Conservation (phyloP, 2,329 filamentous ascomycete genomes). For the Penicillium sp. region DNA sequence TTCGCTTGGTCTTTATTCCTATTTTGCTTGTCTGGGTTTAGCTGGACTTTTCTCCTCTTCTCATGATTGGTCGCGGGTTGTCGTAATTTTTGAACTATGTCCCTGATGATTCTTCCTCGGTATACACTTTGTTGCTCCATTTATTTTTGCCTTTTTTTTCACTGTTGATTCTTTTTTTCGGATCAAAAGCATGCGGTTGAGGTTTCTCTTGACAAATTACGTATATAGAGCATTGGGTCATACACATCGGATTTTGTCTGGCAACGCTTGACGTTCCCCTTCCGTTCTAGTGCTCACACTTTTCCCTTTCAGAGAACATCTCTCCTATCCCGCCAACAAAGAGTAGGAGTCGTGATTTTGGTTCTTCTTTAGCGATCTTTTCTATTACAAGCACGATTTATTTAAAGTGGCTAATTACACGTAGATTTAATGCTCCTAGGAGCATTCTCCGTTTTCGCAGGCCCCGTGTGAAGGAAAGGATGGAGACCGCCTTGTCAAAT, state of each 20-base stretch:
- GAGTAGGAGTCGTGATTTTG: no score
- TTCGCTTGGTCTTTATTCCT: conserved; percentile 11
- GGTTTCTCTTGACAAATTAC: conserved; percentile 1
- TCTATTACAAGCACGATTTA: no score
- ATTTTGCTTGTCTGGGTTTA: conserved; percentile 1
- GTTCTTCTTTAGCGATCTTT: no score
- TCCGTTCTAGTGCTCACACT: no score
- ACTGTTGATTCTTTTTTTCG: neutral
- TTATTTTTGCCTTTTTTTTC: neutral
- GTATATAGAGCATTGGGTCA: conserved; percentile 23
- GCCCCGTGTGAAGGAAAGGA: no score
- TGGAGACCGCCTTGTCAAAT: no score
- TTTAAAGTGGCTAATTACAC: no score
- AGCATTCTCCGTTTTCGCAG: no score
- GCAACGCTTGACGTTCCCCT: no score
- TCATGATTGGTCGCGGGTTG: conserved; percentile 11
- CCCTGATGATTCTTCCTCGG: conserved; percentile 8
- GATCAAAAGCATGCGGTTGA: conserved; percentile 8
- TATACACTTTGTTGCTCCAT: neutral
- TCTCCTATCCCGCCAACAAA: no score
- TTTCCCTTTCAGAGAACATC: no score
- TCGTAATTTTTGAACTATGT: neutral
- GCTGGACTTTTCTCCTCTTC: neutral
- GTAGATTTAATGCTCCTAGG: no score
- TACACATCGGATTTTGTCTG: neutral